Conservation (phyloP, 768 basidiomycete species). For the Mycena rosella region DNA sequence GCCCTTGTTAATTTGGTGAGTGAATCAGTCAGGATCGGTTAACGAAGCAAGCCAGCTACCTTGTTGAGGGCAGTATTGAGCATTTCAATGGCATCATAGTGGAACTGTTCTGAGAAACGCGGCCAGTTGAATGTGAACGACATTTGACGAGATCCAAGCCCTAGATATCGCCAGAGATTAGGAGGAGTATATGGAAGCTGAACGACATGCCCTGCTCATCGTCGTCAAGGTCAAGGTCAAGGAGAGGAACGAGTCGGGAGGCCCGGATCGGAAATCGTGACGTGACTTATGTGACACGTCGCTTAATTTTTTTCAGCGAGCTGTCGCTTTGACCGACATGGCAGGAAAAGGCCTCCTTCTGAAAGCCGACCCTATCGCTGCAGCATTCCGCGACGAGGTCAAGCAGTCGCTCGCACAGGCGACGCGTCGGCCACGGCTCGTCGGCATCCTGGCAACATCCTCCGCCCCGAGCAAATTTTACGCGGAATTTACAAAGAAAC, state of each 20-base stretch:
- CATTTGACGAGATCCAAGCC: too few relatives aligned
- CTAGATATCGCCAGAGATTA: too few relatives aligned
- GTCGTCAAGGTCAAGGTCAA: too few relatives aligned
- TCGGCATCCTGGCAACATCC: slow-evolving; percentile 92
- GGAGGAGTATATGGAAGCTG: too few relatives aligned
- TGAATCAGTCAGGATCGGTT: too few relatives aligned
- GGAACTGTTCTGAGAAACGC: slow-evolving; percentile 96
- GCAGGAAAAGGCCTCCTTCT: slow-evolving; percentile 79
- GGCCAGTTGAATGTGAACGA: slow-evolving; percentile 97
- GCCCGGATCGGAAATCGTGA: background rate
- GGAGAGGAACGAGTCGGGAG: too few relatives aligned
- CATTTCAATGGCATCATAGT: slow-evolving; percentile 96
- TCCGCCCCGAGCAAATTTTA: slow-evolving; percentile 85
- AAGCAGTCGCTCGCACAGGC: slow-evolving; percentile 55
- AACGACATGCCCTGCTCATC: too few relatives aligned
- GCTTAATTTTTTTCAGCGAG: slow-evolving; percentile 5
- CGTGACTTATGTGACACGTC: background rate
- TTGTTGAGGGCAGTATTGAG: slow-evolving; percentile 96
- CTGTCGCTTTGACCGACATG: slow-evolving; percentile 26
- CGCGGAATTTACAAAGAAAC: slow-evolving; percentile 91
- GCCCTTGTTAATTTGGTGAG: too few relatives aligned
- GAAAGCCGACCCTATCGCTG: slow-evolving; percentile 83
- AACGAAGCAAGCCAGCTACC: too few relatives aligned
- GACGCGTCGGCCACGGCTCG: slow-evolving; percentile 73
- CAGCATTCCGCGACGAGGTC: slow-evolving; percentile 79